These are phyloP conservation scores for Phoenix roebelenii DNA, from an alignment of 176 grass and related monocot genomes.

Conservation along the genomic window DNA sequence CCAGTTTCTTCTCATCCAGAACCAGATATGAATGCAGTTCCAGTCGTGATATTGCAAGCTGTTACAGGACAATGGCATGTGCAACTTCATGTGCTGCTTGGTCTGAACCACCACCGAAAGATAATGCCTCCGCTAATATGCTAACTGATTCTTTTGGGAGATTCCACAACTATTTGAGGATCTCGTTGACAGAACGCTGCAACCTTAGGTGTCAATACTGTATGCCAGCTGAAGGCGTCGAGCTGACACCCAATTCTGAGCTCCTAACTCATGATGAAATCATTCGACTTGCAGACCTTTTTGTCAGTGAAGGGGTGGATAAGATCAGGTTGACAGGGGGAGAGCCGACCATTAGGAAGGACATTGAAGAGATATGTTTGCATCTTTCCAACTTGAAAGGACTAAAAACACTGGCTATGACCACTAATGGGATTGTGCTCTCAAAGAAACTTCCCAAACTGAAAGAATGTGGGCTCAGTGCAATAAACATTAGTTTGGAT, in stretches of 20 bases:
- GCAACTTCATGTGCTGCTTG: constrained; percentile 28
- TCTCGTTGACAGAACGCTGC: constrained; percentile 77
- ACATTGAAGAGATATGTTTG: constrained; percentile 80
- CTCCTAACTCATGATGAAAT: constrained; percentile 65
- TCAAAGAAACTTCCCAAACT: constrained; percentile 75
- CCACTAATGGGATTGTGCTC: constrained; percentile 76
- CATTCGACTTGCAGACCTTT: constrained; percentile 55
- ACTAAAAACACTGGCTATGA: constrained; percentile 84
- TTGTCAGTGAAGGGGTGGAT: constrained; percentile 69
- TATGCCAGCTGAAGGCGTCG: constrained; percentile 80
- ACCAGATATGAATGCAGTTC: neutral
- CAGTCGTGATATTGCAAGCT: constrained; percentile 1
- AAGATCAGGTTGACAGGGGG: constrained; percentile 88
- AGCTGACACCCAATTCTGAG: constrained; percentile 55
- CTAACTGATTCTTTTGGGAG: constrained; percentile 80
- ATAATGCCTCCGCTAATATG: constrained; percentile 32
- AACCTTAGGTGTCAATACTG: constrained; percentile 87
- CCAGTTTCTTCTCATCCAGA: neutral
- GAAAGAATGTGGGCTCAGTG: constrained; percentile 76
- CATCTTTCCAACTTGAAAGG: constrained; percentile 73
- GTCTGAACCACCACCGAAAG: constrained; percentile 21
- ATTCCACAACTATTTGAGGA: constrained; percentile 75
- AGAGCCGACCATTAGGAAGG: constrained; percentile 82
- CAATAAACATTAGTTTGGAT: constrained; percentile 94
- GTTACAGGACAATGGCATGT: constrained; percentile 25